Evolutionary conservation across 2,329 filamentous ascomycete species (phyloP), one percentile per base, ranked within the genome.

Genomic region (Stemphylium beticola): DNA sequence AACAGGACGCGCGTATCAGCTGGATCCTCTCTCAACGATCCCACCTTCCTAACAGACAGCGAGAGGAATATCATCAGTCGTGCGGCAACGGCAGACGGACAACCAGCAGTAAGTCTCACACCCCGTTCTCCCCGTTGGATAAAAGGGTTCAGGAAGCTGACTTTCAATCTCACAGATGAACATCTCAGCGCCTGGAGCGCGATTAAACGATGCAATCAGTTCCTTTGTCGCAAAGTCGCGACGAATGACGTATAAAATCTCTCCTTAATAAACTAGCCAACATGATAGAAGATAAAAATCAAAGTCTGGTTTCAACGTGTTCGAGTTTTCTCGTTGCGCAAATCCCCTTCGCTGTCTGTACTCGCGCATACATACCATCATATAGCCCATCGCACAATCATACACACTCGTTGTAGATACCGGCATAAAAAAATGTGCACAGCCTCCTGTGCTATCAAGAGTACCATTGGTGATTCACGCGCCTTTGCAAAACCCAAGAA

Each of bases 1-100:
- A 29, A 34, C 37, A 47, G 12, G 34, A 39, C n/a, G 41, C 40
- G n/a, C 10, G 24, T 29, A 2, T 29, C 26, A 3, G 9, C 5
- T 7, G 11, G 3, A 11, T 29, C 26, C 11, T 29, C 26, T 29
- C 26, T 29, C 26, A 7, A 29, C 11, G 14, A 14, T 8, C 40
- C 40, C 6, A 17, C 26, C 5, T 18, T 33, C 11, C 17, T 60
- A 20, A 60, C 55, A 2, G 58, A 55, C 10, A 55, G 48, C 15
- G 58, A 60, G 22, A 58, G 55, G 15, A 56, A 56, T 10, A 58
- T 58, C 17, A 52, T 58, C 11, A 42, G 33, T 20, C 58, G 58
- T 33, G 58, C 55, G 14, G 48, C 52, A 26, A 43, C 55, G 18
- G 48, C 49, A 17, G 49, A 50, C 12, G 49, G 49, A 18, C 51